Evolutionary conservation across 176 grass and related monocot genomes (phyloP), one percentile per base, ranked within the genome.

Genomic region (Themeda triandra): DNA sequence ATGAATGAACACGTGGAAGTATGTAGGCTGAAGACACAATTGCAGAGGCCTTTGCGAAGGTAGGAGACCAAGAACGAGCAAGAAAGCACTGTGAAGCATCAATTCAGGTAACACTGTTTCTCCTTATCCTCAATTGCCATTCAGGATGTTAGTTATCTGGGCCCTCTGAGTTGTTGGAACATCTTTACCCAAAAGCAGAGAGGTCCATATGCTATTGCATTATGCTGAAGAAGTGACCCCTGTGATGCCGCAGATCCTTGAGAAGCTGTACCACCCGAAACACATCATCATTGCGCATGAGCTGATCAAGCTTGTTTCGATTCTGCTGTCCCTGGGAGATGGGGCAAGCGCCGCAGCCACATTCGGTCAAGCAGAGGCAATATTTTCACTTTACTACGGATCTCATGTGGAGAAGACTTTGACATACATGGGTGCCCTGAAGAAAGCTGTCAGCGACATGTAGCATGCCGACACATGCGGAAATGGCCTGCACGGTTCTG

Each of bases 241-340:
- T 81, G 4, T 35, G 25, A 77, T 79, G 24, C 27, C 73, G 42
- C 66, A 98, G 96, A 92, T 95, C 63, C 91, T 98, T 19, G 18
- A 98, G 76, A 95, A 83, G 83, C 86, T 98, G 64, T 98, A 95
- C 48, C 91, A 92, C 70, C 67, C 89, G 0, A 85, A 93, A 31
- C 96, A 98, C 85, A 92, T 95, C 60, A 49, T 82, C 45, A 87
- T 98, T 5, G 96, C 89, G 1, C 96, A 98, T 12, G 96, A 98
- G 77, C 74, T 95, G 64, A 90, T 90, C 83, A 98, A 95, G 74
- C 83, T 98, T 1, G 83, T 92, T 66, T 88, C 96, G 3, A 79
- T 98, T 73, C 89, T 95, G 79, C 75, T 93, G 40, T 86, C 85
- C 32, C 23, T 90, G 53, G 89, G 87, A 66, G 80, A 93, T 37